Base-by-base conservation (phyloP, 768 basidiomycete species). In the Leucogyrophana mollusca region DNA sequence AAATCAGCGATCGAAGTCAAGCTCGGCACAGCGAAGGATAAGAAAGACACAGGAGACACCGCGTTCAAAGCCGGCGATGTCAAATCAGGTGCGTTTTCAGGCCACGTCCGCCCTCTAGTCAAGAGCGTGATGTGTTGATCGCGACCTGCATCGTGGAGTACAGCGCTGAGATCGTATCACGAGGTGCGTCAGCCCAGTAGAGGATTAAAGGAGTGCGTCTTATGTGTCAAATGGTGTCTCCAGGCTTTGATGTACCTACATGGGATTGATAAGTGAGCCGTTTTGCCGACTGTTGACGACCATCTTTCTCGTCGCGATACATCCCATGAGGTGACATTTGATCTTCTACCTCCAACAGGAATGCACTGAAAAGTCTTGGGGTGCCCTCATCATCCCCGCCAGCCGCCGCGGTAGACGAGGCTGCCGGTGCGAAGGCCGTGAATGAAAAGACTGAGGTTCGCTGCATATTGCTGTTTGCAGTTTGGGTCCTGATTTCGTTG, bases 141-240 rank as follows among this genome's bases (percentile, higher is more conserved):
- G 3, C 9, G 13, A 5, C 32, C 34, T 16, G 34, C 16, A 36
- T 22, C 20, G n/a, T 30, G 27, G 27, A 22, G 14, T 46, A 4
- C 46, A 92, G 90, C 89, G 45, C 67, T 92, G 21, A 67, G 75
- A 58, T 72, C 72, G 2, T 92, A 92, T 65, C 86, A 92, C 59
- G 76, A 81, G 75, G 89, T 89, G 56, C 51, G 52, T 47, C 9
- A 27, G 18, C 34, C 22, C 22, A 34, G 34, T 8, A 24, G 13
- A n/a, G 17, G n/a, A 7, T 9, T 36, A 20, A 17, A 35, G 4
- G 22, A 23, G 7, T 21, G 13, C 33, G 13, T 39, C 27, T 43
- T 37, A n/a, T 47, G 45, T 42, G 37, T 55, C 45, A 56, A 52
- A 49, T 44, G 17, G 44, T 42, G 16, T 36, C 42, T 57, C 10